phyloP scores from a whole-genome alignment of 495 filamentous ascomycete species.

The Cudoniella acicularis region DNA sequence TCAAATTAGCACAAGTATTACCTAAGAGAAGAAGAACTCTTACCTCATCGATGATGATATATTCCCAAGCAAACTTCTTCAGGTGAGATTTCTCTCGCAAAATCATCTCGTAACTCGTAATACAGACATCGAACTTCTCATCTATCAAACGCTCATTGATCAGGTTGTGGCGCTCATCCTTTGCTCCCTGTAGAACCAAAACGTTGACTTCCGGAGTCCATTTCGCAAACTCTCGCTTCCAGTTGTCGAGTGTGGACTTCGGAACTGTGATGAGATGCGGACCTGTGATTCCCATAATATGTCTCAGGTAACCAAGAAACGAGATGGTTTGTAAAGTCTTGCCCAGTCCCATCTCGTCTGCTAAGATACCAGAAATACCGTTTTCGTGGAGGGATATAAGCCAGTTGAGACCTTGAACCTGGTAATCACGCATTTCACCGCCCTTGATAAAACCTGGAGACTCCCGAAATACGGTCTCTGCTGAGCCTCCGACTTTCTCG shows the following conservation, averaged over 20 bases:
- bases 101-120: conserved; percentile 97
- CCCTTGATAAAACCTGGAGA: conserved; percentile 86
- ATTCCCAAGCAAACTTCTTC: conserved; percentile 99
- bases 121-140: conserved; percentile 89
- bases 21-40: neutral
- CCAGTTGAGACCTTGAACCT: conserved; percentile 93
- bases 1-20: conserved; percentile 10
- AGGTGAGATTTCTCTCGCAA: conserved; percentile 91
- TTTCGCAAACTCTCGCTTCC: conserved; percentile 87
- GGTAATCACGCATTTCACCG: conserved; percentile 91
- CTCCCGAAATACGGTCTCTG: conserved; percentile 86
- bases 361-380: conserved; percentile 95
- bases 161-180: conserved; percentile 84
- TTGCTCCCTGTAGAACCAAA: conserved; percentile 89
- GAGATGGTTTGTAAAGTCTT: conserved; percentile 87
- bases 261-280: conserved; percentile 95
- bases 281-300: conserved; percentile 79
- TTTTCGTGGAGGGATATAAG: conserved; percentile 98
- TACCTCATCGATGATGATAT: conserved; percentile 95
- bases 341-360: conserved; percentile 95
- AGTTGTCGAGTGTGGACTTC: conserved; percentile 98
- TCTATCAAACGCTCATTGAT: conserved; percentile 89
- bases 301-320: conserved; percentile 93
- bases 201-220: conserved; percentile 98
- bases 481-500: conserved; percentile 80